phyloP scores from a whole-genome alignment of 78 protist species.

The Speleostelium caveatum region DNA sequence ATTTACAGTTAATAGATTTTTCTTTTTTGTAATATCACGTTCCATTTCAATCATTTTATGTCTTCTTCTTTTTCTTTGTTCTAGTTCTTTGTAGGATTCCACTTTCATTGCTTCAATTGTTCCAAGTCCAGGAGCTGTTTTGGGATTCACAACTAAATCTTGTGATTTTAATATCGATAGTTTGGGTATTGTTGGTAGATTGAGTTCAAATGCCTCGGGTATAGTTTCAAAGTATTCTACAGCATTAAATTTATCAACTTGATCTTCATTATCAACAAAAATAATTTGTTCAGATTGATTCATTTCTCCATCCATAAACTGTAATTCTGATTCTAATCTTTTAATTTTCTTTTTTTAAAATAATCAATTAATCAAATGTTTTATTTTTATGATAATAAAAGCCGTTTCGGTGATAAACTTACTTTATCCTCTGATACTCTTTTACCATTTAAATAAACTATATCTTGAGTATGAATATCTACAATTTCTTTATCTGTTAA shows the following conservation, averaged over 20 bases:
- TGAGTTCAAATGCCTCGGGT: slow-evolving; percentile 50
- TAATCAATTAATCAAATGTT: too few species aligned
- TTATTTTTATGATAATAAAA: too few species aligned
- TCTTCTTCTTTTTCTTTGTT: slow-evolving; percentile 40
- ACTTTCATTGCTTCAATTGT: slow-evolving; percentile 59
- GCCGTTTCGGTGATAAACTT: background rate
- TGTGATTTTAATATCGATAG: slow-evolving; percentile 23
- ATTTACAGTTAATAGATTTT: too few species aligned
- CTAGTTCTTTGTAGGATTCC: slow-evolving; percentile 58
- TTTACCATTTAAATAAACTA: slow-evolving; percentile 39
- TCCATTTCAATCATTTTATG: slow-evolving; percentile 11
- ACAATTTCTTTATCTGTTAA: slow-evolving; percentile 20
- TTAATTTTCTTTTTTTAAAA: slow-evolving; percentile 19
- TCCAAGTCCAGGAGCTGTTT: slow-evolving; percentile 22
- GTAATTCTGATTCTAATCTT: slow-evolving; percentile 60
- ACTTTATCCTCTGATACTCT: slow-evolving; percentile 66
- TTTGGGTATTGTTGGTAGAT: slow-evolving; percentile 38
- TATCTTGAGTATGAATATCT: slow-evolving; percentile 58
- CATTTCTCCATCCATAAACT: slow-evolving; percentile 50
- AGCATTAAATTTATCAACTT: slow-evolving; percentile 48
- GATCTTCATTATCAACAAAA: slow-evolving; percentile 48
- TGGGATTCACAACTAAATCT: slow-evolving; percentile 12
- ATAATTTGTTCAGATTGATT: slow-evolving; percentile 42
- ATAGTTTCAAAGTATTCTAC: slow-evolving; percentile 56
- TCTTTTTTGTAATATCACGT: too few species aligned